Percentiles rank a stretch among this genome's conserved stretches.
Conservation (phyloP, 352 stramenopile genomes). For the Phytophthora pistaciae region DNA sequence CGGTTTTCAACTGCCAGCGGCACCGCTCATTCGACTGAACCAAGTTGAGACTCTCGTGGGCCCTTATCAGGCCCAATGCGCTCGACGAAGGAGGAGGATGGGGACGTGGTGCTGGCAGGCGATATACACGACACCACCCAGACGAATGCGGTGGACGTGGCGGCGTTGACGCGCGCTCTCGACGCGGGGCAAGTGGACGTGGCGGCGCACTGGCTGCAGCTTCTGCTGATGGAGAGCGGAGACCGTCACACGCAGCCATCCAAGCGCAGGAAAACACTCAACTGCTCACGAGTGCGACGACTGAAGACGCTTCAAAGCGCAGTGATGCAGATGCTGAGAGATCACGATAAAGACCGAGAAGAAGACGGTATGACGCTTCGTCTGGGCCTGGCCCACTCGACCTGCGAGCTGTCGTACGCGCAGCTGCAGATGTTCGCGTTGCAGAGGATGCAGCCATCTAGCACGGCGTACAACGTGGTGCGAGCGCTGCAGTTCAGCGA, state of each 20-base stretch:
- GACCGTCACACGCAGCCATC: not conserved
- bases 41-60: too few species aligned
- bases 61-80: too few species aligned
- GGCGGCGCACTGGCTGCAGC: constrained; percentile 47
- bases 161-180: constrained; percentile 32
- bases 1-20: constrained; percentile 16
- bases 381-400: constrained; percentile 19
- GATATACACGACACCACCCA: not conserved
- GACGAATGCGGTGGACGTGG: not conserved
- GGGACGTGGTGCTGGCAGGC: constrained; percentile 48
- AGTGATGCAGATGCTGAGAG: constrained; percentile 23
- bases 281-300: constrained; percentile 2
- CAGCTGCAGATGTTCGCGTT: constrained; percentile 73
- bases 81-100: not conserved
- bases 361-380: constrained; percentile 13
- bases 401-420: constrained; percentile 50
- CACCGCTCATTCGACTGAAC: constrained; percentile 6
- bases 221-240: constrained; percentile 32
- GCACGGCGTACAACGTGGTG: constrained; percentile 64
- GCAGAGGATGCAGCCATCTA: constrained; percentile 47
- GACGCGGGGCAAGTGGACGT: constrained; percentile 48
- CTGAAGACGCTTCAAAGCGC: constrained; percentile 25
- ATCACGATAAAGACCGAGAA: constrained; percentile 7
- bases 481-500: constrained; percentile 40
- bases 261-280: not conserved